Conservation (phyloP, 768 basidiomycete species). For the Hemileccinum rubropunctum region DNA sequence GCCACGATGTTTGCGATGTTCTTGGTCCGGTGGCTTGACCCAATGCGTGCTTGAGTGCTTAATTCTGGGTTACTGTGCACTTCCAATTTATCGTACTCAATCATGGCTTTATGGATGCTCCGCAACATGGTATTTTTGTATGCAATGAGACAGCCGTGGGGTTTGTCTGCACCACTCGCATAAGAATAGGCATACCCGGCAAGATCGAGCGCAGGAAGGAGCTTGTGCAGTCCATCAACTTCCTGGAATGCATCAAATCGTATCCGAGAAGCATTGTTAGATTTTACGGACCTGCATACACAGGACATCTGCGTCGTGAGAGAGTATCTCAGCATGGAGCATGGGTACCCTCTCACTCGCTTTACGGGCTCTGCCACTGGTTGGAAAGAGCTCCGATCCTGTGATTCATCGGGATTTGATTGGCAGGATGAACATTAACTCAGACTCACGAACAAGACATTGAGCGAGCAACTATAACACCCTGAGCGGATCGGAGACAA, state of each 20-base stretch:
- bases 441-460: slow-evolving; percentile 68
- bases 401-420: slow-evolving; percentile 1
- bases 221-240: slow-evolving; percentile 76
- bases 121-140: slow-evolving; percentile 56
- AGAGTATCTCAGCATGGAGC: slow-evolving; percentile 72
- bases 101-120: slow-evolving; percentile 41
- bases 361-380: slow-evolving; percentile 76
- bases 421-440: not conserved
- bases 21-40: slow-evolving; percentile 64
- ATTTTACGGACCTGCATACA: slow-evolving; percentile 74
- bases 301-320: slow-evolving; percentile 72
- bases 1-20: slow-evolving; percentile 81
- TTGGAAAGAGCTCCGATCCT: slow-evolving; percentile 83
- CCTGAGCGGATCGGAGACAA: not conserved
- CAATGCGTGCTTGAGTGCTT: slow-evolving; percentile 38
- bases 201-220: slow-evolving; percentile 62
- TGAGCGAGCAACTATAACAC: slow-evolving; percentile 69
- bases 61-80: slow-evolving; percentile 40
- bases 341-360: slow-evolving; percentile 69
- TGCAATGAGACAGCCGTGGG: slow-evolving; percentile 83
- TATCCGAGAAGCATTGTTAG: not conserved
- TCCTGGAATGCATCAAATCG: slow-evolving; percentile 50
- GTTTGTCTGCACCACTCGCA: slow-evolving; percentile 70
- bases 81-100: slow-evolving; percentile 69
- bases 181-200: slow-evolving; percentile 65